Evolutionary conservation across 768 basidiomycete species (phyloP).

Genomic region (Paxillus rubicundulus): DNA sequence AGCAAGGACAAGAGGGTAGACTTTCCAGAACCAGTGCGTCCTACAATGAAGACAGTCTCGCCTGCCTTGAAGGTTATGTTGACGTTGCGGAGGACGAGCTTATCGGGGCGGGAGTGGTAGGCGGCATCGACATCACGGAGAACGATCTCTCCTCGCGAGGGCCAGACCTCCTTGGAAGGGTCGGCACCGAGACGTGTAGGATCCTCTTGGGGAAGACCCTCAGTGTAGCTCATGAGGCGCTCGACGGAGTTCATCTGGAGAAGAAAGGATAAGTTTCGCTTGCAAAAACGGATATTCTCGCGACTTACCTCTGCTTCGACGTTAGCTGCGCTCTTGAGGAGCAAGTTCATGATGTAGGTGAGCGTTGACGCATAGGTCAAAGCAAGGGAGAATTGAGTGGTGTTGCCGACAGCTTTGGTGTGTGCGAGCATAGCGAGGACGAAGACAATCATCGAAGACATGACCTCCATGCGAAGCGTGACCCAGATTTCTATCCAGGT

Average conservation of each 20-base stretch:
- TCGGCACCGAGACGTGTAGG: conserved; percentile 19
- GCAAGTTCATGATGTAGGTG: conserved; percentile 29
- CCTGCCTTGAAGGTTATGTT: conserved; percentile 62
- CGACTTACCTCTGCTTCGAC: conserved; percentile 25
- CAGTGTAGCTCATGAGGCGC: conserved; percentile 26
- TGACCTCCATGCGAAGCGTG: conserved; percentile 29
- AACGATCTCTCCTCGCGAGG: conserved; percentile 57
- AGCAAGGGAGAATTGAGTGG: conserved; percentile 26
- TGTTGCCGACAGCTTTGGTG: conserved; percentile 22
- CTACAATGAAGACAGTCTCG: conserved; percentile 78
- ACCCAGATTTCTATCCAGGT: conserved; percentile 28
- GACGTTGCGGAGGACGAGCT: conserved; percentile 57
- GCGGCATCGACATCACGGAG: conserved; percentile 61
- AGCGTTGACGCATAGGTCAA: conserved; percentile 26
- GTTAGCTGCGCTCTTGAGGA: conserved; percentile 26
- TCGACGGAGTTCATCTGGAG: conserved; percentile 29
- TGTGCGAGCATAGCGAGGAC: conserved; percentile 27
- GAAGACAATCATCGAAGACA: conserved; percentile 27
- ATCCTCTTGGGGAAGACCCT: conserved; percentile 23
- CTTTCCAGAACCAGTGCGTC: conserved; percentile 76
- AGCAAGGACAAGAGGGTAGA: conserved; percentile 62
- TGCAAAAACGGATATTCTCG: neutral
- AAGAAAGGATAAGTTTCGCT: neutral
- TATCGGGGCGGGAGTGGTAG: conserved; percentile 68
- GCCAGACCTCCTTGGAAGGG: conserved; percentile 21